Evolutionary conservation across 257 asterid genomes (phyloP).

Genomic region (Dorcoceras hygrometricum): DNA sequence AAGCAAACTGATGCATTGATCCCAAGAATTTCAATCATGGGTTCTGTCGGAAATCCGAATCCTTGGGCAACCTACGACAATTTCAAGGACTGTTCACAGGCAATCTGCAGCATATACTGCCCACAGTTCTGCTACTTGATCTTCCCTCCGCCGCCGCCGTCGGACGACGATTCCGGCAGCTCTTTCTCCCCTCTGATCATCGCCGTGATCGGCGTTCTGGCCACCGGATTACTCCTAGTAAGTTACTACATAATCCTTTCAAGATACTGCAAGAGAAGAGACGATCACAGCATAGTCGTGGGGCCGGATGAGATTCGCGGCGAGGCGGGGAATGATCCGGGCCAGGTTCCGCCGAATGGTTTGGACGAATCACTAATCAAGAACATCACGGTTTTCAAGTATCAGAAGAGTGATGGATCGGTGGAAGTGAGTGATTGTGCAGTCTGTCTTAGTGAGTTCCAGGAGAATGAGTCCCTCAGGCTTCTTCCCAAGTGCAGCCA

Average conservation of each 20-base stretch:
- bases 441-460: slow-evolving; percentile 69
- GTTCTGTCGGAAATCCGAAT: slow-evolving; percentile 48
- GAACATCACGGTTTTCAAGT: slow-evolving; percentile 55
- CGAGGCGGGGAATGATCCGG: slow-evolving; percentile 27
- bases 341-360: slow-evolving; percentile 42
- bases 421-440: slow-evolving; percentile 72
- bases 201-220: slow-evolving; percentile 39
- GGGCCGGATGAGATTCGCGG: slow-evolving; percentile 28
- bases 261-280: slow-evolving; percentile 46
- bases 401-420: slow-evolving; percentile 41
- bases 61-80: slow-evolving; percentile 55
- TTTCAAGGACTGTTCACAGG: slow-evolving; percentile 63
- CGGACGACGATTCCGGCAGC: slow-evolving; percentile 37
- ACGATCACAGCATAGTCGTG: background rate
- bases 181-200: slow-evolving; percentile 58
- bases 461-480: slow-evolving; percentile 61
- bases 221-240: slow-evolving; percentile 42
- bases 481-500: slow-evolving; percentile 81
- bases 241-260: slow-evolving; percentile 52
- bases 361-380: slow-evolving; percentile 57
- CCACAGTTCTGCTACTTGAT: slow-evolving; percentile 76
- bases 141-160: slow-evolving; percentile 79
- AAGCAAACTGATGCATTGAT: slow-evolving; percentile 20
- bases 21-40: slow-evolving; percentile 37
- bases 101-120: slow-evolving; percentile 77